Base-by-base conservation (phyloP, 768 basidiomycete species). In the Grammothele lineata region DNA sequence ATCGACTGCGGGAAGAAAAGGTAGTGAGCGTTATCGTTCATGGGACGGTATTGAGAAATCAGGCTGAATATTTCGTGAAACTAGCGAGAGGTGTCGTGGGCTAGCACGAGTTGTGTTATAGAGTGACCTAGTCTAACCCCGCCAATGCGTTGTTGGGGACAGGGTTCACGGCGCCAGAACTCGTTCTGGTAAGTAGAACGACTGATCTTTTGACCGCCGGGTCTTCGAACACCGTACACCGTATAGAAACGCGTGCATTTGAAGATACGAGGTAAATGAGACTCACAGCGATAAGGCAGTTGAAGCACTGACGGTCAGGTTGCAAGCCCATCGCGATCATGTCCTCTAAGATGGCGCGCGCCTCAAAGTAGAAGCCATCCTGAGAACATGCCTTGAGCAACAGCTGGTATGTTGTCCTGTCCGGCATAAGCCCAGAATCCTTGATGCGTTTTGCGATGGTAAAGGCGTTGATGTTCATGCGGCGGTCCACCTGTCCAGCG, bases 331-430 rank as follows among this genome's bases (percentile, higher is more conserved):
- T 53, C 15, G 69, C 60, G 26, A 71, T 42, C 84, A 89, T 87
- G 60, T 89, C 85, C 27, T 85, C 81, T 23, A 85, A 64, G 44
- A 85, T 73, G 15, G 83, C 85, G 70, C 75, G 76, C 4, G 82
- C 75, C 50, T 86, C 79, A 23, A 73, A 55, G 59, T 68, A 68
- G 8, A 71, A 56, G 4, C 66, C 69, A 30, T 74, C 67, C 6
- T 58, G 53, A 0, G 75, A 70, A 45, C 79, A 70, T 30, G 77
- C 72, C 3, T 66, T 58, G 26, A 90, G 66, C 3, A 91, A 64
- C 3, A 68, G 61, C 50, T 81, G 75, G 60, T 89, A 90, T 0
- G 77, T 74, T 26, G 64, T 54, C 14, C 73, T 27, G 53, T 81
- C 73, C 0, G 88, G 87, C n/a, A 54, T 33, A 10, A 85, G 61